Evolutionary conservation across 2,329 filamentous ascomycete species (phyloP).

Genomic region (Colletotrichum endophyticum): DNA sequence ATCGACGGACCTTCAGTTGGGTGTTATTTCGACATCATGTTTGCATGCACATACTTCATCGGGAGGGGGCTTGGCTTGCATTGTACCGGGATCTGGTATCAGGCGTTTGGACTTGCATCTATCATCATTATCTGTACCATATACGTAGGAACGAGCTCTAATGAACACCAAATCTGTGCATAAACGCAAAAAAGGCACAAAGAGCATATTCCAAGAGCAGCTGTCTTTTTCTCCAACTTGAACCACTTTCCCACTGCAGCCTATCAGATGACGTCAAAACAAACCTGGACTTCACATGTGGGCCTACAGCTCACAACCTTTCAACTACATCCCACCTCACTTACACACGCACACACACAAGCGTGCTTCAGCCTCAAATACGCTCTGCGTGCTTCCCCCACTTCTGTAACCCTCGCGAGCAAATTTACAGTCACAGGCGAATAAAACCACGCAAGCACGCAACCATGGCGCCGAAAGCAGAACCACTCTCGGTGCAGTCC

Average conservation of each 20-base stretch:
- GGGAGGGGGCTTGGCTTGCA: background rate
- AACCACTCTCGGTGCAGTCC: constrained; percentile 64
- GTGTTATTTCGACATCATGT: background rate
- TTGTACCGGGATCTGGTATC: background rate
- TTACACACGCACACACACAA: background rate
- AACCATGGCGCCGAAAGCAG: constrained; percentile 37
- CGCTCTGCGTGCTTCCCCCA: too few species aligned
- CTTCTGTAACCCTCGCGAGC: too few species aligned
- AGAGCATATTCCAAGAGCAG: background rate
- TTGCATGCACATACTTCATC: background rate
- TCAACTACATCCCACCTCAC: background rate
- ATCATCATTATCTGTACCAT: background rate
- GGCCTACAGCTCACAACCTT: background rate
- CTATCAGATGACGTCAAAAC: constrained; percentile 20
- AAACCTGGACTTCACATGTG: background rate
- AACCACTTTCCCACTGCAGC: background rate
- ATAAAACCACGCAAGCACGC: too few species aligned
- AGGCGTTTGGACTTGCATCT: background rate
- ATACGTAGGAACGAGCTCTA: background rate
- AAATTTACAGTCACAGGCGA: too few species aligned
- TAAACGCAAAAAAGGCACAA: background rate
- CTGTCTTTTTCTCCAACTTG: background rate
- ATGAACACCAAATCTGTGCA: background rate
- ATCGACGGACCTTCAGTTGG: background rate
- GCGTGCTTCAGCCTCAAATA: background rate